Evolutionary conservation across 2,329 filamentous ascomycete genomes (phyloP).

Genomic region (Dactylellina leptospora): DNA sequence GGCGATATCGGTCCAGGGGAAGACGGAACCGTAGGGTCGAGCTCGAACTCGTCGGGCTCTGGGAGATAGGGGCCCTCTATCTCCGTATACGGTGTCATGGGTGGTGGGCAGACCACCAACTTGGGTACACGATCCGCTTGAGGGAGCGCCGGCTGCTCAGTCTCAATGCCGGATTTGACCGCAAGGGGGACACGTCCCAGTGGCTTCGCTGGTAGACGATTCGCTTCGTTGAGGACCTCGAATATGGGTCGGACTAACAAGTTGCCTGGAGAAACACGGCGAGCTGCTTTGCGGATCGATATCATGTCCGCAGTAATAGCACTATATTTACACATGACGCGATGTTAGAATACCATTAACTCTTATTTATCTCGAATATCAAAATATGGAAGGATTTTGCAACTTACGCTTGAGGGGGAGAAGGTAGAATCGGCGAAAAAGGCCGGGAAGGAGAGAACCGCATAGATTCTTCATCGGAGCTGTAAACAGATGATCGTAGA

Average conservation of each 20-base stretch:
- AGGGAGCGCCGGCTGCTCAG: constrained; percentile 4
- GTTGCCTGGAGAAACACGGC: constrained; percentile 28
- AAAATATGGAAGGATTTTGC: constrained; percentile 6
- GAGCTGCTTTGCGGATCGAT: constrained; percentile 28
- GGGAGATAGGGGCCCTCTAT: constrained; percentile 8
- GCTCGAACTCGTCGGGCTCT: constrained; percentile 28
- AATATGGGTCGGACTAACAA: constrained; percentile 41
- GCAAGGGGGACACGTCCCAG: constrained; percentile 8
- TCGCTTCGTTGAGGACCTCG: constrained; percentile 19
- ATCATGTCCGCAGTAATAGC: not conserved
- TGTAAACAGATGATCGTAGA: constrained; percentile 45
- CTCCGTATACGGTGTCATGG: not conserved
- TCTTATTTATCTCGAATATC: not conserved
- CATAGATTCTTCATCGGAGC: constrained; percentile 40
- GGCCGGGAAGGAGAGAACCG: not conserved
- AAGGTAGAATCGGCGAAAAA: constrained; percentile 2
- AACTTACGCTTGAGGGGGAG: constrained; percentile 40
- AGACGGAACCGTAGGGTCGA: not conserved
- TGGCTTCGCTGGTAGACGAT: not conserved
- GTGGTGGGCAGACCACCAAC: not conserved
- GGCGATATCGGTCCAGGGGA: too few species aligned
- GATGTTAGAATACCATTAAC: too few species aligned
- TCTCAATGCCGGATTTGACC: not conserved
- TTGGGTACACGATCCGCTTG: not conserved
- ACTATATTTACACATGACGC: not conserved